phyloP scores from a whole-genome alignment of 179 eudicot genomes.

The Silene noctiflora region DNA sequence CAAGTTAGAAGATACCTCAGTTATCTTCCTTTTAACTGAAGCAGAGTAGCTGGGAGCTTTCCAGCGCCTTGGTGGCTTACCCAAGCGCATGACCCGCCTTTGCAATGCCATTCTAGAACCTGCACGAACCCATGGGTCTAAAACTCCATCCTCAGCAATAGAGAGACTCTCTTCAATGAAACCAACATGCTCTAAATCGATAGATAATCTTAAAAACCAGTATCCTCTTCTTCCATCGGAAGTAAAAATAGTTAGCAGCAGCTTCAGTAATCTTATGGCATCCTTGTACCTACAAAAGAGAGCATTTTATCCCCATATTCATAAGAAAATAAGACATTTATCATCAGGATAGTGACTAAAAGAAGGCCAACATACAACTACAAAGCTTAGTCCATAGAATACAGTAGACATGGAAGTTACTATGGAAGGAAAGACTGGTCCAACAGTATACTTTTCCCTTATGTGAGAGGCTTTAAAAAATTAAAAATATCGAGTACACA shows the following conservation, averaged over 20 bases:
- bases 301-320: conserved; percentile 13
- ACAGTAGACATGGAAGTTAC: neutral
- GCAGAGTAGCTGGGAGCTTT: conserved; percentile 68
- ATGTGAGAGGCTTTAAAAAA: neutral
- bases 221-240: conserved; percentile 86
- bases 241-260: conserved; percentile 44
- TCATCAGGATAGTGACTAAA: neutral
- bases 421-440: neutral
- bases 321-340: neutral
- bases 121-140: conserved; percentile 89
- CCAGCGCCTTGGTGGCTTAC: conserved; percentile 98
- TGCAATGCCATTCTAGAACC: conserved; percentile 85
- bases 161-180: conserved; percentile 70
- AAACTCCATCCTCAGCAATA: conserved; percentile 74
- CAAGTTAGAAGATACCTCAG: conserved; percentile 48
- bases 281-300: conserved; percentile 55
- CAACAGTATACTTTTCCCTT: neutral
- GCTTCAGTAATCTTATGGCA: conserved; percentile 65
- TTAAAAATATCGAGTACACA: neutral
- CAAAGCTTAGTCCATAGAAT: neutral
- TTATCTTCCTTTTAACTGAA: conserved; percentile 67
- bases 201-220: conserved; percentile 88
- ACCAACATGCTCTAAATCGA: conserved; percentile 80
- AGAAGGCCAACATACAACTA: neutral
- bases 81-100: conserved; percentile 77